Evolutionary conservation across 2,329 filamentous ascomycete genomes (phyloP), one percentile per base, ranked within the genome.

Genomic region (Metarhizium anisopliae): DNA sequence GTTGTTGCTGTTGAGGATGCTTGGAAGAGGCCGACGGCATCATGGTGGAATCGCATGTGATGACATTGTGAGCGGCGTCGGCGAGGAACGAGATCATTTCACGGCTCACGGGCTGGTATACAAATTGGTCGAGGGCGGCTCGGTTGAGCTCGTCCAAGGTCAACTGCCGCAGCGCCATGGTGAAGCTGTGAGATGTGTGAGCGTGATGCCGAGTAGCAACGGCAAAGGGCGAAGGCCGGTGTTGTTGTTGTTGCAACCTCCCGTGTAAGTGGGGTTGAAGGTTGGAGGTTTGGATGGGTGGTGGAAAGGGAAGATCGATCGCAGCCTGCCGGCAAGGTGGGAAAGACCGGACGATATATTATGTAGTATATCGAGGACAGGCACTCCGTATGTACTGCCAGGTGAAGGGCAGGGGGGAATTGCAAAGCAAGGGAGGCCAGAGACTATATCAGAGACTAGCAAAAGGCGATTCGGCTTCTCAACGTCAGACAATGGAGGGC

Each of bases 61-160:
- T 94, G 68, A 94, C 89, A 67, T 86, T 82, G 67, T 79, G 78
- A 57, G 89, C 88, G 66, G 89, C 89, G 57, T 79, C 74, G 60
- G 89, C 87, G 58, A 94, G 82, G 73, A 90, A 89, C 58, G 76
- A 71, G 65, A 94, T 87, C 89, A 94, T 94, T 55, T 86, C 80
- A 63, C 79, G 79, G 67, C 80, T 84, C 60, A 94, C 89, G 10
- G 86, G 85, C 63, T 82, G 81, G 73, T 87, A 89, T 74, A 94
- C 82, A 70, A 94, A 93, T 66, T 88, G 82, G 66, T 92, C 87
- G 61, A 94, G 79, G 52, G 89, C 89, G 54, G 80, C 80, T 70
- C 85, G 82, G 77, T 91, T 91, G 67, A 84, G 78, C 71, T 83
- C 78, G 59, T 72, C 72, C 67, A 73, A 69, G 67, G 70, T 70